A percentile compares a stretch with the other conserved stretches of the same genome.
Conservation (phyloP, 805 yeast species). For the Candida boleticola region DNA sequence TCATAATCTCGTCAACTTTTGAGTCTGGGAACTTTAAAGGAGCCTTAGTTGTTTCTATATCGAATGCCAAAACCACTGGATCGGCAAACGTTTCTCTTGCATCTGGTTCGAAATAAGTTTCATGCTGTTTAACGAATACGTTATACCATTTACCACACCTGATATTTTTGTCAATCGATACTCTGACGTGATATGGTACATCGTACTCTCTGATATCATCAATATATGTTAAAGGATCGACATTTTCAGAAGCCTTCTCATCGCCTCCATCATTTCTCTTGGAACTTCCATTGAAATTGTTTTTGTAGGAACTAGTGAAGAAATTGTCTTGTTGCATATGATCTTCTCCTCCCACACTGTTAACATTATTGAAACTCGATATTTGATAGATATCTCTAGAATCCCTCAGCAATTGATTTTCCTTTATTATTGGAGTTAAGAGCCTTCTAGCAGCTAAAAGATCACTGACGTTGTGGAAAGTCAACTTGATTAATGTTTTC, state of each 20-base stretch:
- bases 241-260: constrained; percentile 12
- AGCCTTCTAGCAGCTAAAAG: constrained; percentile 70
- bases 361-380: constrained; percentile 40
- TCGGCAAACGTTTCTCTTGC: constrained; percentile 93
- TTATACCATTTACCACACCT: constrained; percentile 97
- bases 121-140: constrained; percentile 62
- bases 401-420: constrained; percentile 60
- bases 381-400: constrained; percentile 67
- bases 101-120: constrained; percentile 54
- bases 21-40: constrained; percentile 96
- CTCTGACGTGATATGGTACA: constrained; percentile 95
- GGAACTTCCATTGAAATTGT: constrained; percentile 14
- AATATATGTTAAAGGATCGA: constrained; percentile 62
- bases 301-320: constrained; percentile 28
- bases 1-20: constrained; percentile 88
- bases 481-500: constrained; percentile 60
- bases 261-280: constrained; percentile 4
- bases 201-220: constrained; percentile 90
- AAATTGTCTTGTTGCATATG: constrained; percentile 15
- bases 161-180: constrained; percentile 82
- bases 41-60: constrained; percentile 95
- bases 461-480: constrained; percentile 74
- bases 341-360: constrained; percentile 8
- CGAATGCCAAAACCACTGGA: constrained; percentile 94
- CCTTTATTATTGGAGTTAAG: constrained; percentile 66